Evolutionary conservation across 192 early-diverging fungal species (phyloP).

Genomic region (Coemansia sp.): DNA sequence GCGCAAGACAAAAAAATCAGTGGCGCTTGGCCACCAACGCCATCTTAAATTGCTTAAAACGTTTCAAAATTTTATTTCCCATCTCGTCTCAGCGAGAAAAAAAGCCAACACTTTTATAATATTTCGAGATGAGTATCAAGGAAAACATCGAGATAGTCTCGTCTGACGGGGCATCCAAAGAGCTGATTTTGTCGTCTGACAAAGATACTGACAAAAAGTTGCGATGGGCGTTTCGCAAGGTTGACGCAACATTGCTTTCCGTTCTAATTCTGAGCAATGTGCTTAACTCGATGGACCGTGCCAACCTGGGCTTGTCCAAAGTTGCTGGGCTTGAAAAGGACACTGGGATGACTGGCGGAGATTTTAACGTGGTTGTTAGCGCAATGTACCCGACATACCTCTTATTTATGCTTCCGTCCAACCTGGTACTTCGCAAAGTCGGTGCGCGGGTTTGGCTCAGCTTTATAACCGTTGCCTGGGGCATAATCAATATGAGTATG

Average conservation of each 20-base stretch:
- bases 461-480: slow-evolving; percentile 46
- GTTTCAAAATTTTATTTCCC: too few species aligned
- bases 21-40: too few species aligned
- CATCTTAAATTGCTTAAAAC: too few species aligned
- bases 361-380: slow-evolving; percentile 46
- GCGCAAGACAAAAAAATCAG: too few species aligned
- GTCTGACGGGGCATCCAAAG: slow-evolving; percentile 7
- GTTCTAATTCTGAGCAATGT: slow-evolving; percentile 42
- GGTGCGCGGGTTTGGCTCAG: slow-evolving; percentile 48
- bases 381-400: slow-evolving; percentile 49
- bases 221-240: slow-evolving; percentile 44
- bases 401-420: slow-evolving; percentile 45
- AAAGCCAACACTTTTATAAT: too few species aligned
- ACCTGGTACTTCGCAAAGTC: slow-evolving; percentile 44
- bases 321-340: slow-evolving; percentile 33
- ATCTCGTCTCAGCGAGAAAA: too few species aligned
- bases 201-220: slow-evolving; percentile 10
- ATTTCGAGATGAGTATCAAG: too few species aligned
- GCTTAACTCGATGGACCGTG: slow-evolving; percentile 49
- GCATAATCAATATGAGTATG: slow-evolving; percentile 50
- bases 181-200: neutral
- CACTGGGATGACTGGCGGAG: slow-evolving; percentile 29
- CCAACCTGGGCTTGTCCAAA: slow-evolving; percentile 41
- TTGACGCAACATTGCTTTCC: slow-evolving; percentile 35
- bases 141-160: neutral